Evolutionary conservation across 768 basidiomycete genomes (phyloP).

Genomic region (Phanerodontia chrysosporium): DNA sequence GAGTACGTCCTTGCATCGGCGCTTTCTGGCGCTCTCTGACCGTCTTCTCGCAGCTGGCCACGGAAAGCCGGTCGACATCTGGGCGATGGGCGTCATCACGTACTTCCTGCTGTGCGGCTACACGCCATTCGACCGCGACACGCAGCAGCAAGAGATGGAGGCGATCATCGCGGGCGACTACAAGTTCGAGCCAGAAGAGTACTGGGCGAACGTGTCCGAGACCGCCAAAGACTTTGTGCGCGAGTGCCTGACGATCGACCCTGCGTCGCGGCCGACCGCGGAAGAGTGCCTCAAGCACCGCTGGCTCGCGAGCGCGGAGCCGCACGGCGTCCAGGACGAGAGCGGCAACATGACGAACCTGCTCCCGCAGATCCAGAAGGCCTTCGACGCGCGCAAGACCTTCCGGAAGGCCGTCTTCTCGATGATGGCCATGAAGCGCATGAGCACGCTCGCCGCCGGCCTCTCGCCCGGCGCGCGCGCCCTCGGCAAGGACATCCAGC

Average conservation of each 20-base stretch:
- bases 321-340: conserved; percentile 69
- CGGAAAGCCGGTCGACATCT: conserved; percentile 90
- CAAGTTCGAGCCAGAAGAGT: conserved; percentile 84
- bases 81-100: conserved; percentile 98
- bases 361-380: conserved; percentile 84
- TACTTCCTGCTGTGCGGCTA: conserved; percentile 94
- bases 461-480: conserved; percentile 41
- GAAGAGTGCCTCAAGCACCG: conserved; percentile 66
- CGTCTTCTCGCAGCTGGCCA: conserved; percentile 62
- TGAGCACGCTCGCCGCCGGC: conserved; percentile 53
- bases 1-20: conserved; percentile 53
- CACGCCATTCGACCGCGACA: conserved; percentile 95
- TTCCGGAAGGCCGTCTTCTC: conserved; percentile 88
- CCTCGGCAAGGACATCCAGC: conserved; percentile 54
- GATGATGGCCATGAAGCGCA: conserved; percentile 81
- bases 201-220: conserved; percentile 82
- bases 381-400: conserved; percentile 82
- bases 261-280: conserved; percentile 74
- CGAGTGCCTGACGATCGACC: conserved; percentile 83
- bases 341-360: conserved; percentile 69
- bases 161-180: conserved; percentile 93
- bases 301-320: conserved; percentile 71
- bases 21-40: neutral
- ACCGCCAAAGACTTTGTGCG: conserved; percentile 82
- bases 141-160: conserved; percentile 85